Base-by-base conservation (phyloP, 495 filamentous ascomycete genomes). In the Penicillium canescens region DNA sequence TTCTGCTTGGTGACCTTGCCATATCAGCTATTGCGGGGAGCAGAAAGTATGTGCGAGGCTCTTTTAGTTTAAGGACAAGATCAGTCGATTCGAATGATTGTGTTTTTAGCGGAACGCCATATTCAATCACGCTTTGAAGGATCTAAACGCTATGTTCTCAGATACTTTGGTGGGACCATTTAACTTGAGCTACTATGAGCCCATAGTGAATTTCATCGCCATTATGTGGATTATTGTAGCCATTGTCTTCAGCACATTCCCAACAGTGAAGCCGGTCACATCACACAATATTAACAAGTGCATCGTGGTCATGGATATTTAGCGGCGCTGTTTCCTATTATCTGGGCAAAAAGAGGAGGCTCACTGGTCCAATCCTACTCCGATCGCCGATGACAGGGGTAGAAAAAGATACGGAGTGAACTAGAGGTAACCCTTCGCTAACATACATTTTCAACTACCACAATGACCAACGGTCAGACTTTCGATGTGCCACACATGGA, bases 201-300 rank as follows among this genome's bases (percentile, higher is more conserved):
- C 61, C 0, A 38, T 61, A 13, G 24, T 64, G 0, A 64, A 64
- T 23, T 16, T 55, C 2, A 38, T 41, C 13, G 61, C 58, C 6
- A 36, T 64, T 16, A 3, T 59, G n/a, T 64, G 61, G 61, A 41
- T 64, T 11, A 20, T 56, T 3, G 14, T 64, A 5, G 61, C 61
- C 11, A 64, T 64, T 58, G 42, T 63, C 2, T 65, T 63, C 26
- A 65, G 59, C 23, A 65, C 59, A 1, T 62, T 62, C 14, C 62
- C 62, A 7, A 65, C 62, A 0, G 50, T 65, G 3, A 42, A 55
- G 18, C 59, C 62, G 1, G 62, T 65, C 2, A 63, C 59, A 12
- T 39, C 62, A 11, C 50, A 54, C 20, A 65, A 62, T 20, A 63
- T 62, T 55, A 65, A 65, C 31, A 63, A 63, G 13, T 64, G 61